A percentile compares a stretch with the other conserved stretches of the same genome.
phyloP scores from a whole-genome alignment of 371 early-diverging fungal species.

The Blastocladiella emersonii region DNA sequence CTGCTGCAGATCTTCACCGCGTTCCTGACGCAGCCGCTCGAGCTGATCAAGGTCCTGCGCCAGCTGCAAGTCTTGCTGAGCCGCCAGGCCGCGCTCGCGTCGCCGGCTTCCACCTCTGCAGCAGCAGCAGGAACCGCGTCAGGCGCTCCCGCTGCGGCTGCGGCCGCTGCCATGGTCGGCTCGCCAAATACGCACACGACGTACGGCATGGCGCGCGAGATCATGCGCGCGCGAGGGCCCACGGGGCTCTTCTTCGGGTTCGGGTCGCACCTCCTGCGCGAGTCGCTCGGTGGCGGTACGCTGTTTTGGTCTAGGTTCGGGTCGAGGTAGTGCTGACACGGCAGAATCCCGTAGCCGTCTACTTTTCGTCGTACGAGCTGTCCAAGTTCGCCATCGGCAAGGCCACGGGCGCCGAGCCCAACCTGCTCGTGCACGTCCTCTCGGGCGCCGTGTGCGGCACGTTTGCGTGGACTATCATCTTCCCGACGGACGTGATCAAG shows the following conservation, averaged over 20 bases:
- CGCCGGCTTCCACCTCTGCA: too few species aligned
- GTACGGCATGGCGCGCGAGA: conserved; percentile 18
- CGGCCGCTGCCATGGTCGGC: too few species aligned
- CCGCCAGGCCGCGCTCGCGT: conserved; percentile 19
- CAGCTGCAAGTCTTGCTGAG: conserved; percentile 50
- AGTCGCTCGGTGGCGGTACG: conserved; percentile 49
- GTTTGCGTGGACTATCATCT: conserved; percentile 59
- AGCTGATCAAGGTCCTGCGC: conserved; percentile 62
- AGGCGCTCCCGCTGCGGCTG: too few species aligned
- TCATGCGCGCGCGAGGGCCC: conserved; percentile 19
- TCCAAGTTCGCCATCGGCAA: conserved; percentile 38
- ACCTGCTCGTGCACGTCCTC: conserved; percentile 5
- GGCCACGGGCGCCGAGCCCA: not conserved
- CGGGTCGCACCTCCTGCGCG: conserved; percentile 39
- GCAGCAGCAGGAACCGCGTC: too few species aligned
- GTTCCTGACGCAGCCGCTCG: conserved; percentile 53
- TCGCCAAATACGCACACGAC: conserved; percentile 19
- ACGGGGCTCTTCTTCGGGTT: conserved; percentile 29
- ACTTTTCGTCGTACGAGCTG: conserved; percentile 61
- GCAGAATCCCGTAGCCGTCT: conserved; percentile 24
- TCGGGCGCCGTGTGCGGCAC: conserved; percentile 37
- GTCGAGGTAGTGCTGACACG: conserved; percentile 56
- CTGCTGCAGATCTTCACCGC: conserved; percentile 52
- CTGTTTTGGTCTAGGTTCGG: conserved; percentile 42
- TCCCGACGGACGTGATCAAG: conserved; percentile 64